A percentile compares a stretch with the other conserved stretches of the same genome.
phyloP scores from a whole-genome alignment of 225 moss, liverwort and hornwort genomes.

The Lunularia cruciata region DNA sequence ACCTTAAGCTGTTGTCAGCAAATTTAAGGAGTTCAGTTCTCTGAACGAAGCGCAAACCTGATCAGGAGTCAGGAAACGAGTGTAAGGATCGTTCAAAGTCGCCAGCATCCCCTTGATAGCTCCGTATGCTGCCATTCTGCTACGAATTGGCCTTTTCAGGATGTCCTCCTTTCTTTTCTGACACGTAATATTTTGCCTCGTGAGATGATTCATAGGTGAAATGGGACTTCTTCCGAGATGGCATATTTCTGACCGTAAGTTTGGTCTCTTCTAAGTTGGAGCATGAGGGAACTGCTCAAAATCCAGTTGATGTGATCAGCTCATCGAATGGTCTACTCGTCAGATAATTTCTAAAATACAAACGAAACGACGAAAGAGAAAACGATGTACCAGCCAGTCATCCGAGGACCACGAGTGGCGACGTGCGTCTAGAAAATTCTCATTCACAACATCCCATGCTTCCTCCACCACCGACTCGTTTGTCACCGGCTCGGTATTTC shows the following conservation, averaged over 20 bases:
- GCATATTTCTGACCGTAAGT: too few species aligned
- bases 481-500: constrained; percentile 43
- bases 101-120: constrained; percentile 68
- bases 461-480: constrained; percentile 78
- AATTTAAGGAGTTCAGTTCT: too few species aligned
- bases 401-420: constrained; percentile 77
- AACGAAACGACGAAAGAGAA: not conserved
- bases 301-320: too few species aligned
- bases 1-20: too few species aligned
- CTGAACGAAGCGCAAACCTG: constrained; percentile 45
- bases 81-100: constrained; percentile 76
- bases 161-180: constrained; percentile 69
- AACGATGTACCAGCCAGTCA: constrained; percentile 59
- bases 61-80: constrained; percentile 80
- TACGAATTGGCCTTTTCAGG: constrained; percentile 66
- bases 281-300: too few species aligned
- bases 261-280: too few species aligned
- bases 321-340: too few species aligned
- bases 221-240: too few species aligned
- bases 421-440: constrained; percentile 77
- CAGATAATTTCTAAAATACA: too few species aligned
- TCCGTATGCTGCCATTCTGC: constrained; percentile 85
- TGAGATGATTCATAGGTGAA: too few species aligned
- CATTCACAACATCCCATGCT: constrained; percentile 87
- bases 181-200: not conserved